These are phyloP conservation scores for Diplodia intermedia DNA, from an alignment of 2,329 filamentous ascomycete species.

Conservation along the genomic window DNA sequence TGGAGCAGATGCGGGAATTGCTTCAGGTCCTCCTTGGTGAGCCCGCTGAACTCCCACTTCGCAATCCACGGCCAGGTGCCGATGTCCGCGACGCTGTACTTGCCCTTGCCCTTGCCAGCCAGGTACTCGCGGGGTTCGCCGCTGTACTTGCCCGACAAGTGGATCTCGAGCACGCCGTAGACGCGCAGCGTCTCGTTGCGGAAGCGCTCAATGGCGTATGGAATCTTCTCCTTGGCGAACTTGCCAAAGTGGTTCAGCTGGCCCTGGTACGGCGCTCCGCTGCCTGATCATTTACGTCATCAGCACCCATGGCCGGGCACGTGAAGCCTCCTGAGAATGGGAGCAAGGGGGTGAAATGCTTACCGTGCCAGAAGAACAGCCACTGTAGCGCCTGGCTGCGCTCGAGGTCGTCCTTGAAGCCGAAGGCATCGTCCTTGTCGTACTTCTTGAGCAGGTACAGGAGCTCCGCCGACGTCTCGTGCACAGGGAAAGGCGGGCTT, in stretches of 20 bases:
- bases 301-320: background rate
- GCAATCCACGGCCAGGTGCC: conserved; percentile 61
- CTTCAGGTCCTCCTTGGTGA: conserved; percentile 57
- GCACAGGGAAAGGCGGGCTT: conserved; percentile 52
- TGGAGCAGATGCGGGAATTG: conserved; percentile 59
- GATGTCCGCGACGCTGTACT: conserved; percentile 62
- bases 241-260: conserved; percentile 57
- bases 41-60: conserved; percentile 53
- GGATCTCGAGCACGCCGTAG: conserved; percentile 63
- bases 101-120: conserved; percentile 61
- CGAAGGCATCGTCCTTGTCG: conserved; percentile 59
- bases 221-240: conserved; percentile 42
- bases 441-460: conserved; percentile 59
- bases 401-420: conserved; percentile 61
- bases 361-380: conserved; percentile 62
- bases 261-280: conserved; percentile 51
- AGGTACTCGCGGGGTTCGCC: conserved; percentile 59
- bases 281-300: conserved; percentile 32
- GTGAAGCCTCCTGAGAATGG: background rate
- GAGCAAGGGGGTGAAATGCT: conserved; percentile 36
- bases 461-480: conserved; percentile 62
- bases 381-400: conserved; percentile 59
- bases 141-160: conserved; percentile 59
- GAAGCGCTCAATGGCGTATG: conserved; percentile 50
- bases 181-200: conserved; percentile 60